Evolutionary conservation across 306 rosid species (phyloP).

Genomic region (Aeschynomene evenia): DNA sequence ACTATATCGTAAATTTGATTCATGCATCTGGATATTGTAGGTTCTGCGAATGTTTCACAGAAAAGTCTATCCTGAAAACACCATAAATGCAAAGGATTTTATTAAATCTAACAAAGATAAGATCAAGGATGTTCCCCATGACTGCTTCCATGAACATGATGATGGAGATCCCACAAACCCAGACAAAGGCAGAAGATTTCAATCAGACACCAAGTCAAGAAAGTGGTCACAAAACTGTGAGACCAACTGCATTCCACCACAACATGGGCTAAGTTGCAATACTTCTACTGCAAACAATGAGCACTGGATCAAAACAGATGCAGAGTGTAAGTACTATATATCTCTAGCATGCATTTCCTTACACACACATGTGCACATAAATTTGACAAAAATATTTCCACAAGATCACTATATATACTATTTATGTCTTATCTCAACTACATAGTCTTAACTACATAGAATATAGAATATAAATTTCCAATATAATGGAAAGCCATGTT

Average conservation of each 20-base stretch:
- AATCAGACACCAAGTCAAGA: slow-evolving; percentile 37
- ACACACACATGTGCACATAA: background rate
- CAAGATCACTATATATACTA: background rate
- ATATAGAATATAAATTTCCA: background rate
- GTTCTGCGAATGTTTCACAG: slow-evolving; percentile 62
- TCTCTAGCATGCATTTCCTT: slow-evolving; percentile 24
- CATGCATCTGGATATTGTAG: slow-evolving; percentile 49
- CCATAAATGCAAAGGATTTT: slow-evolving; percentile 35
- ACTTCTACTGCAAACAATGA: slow-evolving; percentile 53
- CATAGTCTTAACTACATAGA: background rate
- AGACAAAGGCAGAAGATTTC: slow-evolving; percentile 34
- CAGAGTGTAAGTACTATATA: slow-evolving; percentile 72
- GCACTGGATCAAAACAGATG: slow-evolving; percentile 94
- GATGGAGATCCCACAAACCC: slow-evolving; percentile 30
- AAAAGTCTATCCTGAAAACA: slow-evolving; percentile 71
- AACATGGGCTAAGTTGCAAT: slow-evolving; percentile 34
- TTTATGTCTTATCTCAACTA: slow-evolving; percentile 6
- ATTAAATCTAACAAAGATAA: slow-evolving; percentile 38
- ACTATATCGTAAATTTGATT: slow-evolving; percentile 16
- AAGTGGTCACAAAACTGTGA: slow-evolving; percentile 34
- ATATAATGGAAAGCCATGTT: background rate
- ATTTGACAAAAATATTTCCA: slow-evolving; percentile 11
- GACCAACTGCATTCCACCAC: slow-evolving; percentile 47
- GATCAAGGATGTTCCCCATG: slow-evolving; percentile 35
- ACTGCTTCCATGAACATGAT: slow-evolving; percentile 30